Conservation (phyloP, 106 monocot species). For the Acorus calamus region DNA sequence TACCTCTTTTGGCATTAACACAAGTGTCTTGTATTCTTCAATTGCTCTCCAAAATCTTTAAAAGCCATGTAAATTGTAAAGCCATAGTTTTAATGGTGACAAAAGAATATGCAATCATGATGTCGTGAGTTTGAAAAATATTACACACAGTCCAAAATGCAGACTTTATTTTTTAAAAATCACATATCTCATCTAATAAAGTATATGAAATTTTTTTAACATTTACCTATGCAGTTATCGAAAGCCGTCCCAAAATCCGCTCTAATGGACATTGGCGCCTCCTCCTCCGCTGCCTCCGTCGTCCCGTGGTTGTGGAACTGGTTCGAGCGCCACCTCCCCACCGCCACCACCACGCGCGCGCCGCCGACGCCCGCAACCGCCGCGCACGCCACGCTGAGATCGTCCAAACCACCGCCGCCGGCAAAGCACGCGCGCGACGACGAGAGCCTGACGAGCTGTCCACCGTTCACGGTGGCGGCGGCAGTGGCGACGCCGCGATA, state of each 20-base stretch:
- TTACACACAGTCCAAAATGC: no score
- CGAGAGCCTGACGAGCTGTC: slow-evolving; percentile 84
- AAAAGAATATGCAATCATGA: no score
- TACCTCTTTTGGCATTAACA: no score
- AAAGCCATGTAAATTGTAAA: no score
- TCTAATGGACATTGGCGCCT: slow-evolving; percentile 19
- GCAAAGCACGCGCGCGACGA: slow-evolving; percentile 24
- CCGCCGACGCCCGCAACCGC: neutral
- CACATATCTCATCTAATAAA: no score
- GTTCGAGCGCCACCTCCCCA: slow-evolving; percentile 32
- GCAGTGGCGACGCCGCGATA: slow-evolving; percentile 44
- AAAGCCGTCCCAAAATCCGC: slow-evolving; percentile 40
- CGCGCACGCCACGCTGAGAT: slow-evolving; percentile 10
- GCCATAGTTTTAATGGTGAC: no score
- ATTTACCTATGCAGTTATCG: slow-evolving; percentile 19
- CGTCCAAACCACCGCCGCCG: neutral
- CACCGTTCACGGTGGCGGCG: slow-evolving; percentile 21
- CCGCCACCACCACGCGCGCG: neutral
- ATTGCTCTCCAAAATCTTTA: neutral
- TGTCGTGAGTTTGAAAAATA: no score
- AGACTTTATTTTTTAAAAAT: no score
- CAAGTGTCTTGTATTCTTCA: neutral
- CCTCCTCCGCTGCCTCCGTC: slow-evolving; percentile 14
- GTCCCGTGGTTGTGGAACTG: slow-evolving; percentile 50
- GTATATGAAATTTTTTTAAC: no score